Conservation (phyloP, 2,329 filamentous ascomycete genomes). For the Fusarium sp. region DNA sequence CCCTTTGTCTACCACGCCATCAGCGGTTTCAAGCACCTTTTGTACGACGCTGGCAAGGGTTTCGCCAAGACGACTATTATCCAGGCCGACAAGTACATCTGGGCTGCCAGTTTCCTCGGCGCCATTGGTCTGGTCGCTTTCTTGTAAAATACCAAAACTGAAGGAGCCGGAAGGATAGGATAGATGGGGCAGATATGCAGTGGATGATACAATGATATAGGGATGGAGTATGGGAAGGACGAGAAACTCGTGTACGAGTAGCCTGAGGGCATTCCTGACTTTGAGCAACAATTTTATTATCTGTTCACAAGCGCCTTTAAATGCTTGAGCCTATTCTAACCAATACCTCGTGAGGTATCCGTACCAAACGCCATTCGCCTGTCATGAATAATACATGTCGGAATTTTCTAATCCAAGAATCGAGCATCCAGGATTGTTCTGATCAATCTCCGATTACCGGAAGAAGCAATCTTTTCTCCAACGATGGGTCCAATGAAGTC, state of each 20-base stretch:
- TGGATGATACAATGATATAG: constrained; percentile 29
- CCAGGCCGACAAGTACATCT: constrained; percentile 61
- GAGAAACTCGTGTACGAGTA: constrained; percentile 39
- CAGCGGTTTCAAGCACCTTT: constrained; percentile 68
- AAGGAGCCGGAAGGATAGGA: neutral
- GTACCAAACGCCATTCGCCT: constrained; percentile 47
- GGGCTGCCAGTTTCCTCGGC: constrained; percentile 60
- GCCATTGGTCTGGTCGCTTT: constrained; percentile 62
- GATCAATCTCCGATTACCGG: constrained; percentile 62
- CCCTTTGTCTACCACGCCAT: constrained; percentile 70
- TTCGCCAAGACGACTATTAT: constrained; percentile 63
- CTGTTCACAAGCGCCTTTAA: constrained; percentile 33
- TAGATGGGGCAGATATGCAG: constrained; percentile 13
- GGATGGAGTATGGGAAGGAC: constrained; percentile 19
- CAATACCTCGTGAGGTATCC: constrained; percentile 32
- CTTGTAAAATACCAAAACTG: constrained; percentile 51
- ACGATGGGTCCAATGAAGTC: constrained; percentile 69
- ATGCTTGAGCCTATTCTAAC: constrained; percentile 30
- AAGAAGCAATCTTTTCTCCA: constrained; percentile 60
- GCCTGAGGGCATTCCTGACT: constrained; percentile 38
- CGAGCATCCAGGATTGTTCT: constrained; percentile 67
- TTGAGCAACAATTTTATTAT: constrained; percentile 45
- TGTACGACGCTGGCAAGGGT: constrained; percentile 65
- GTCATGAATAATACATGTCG: constrained; percentile 1
- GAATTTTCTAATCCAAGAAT: constrained; percentile 58